These are phyloP conservation scores for Penicillium sp. DNA, from an alignment of 2,329 filamentous ascomycete genomes.

Conservation along the genomic window DNA sequence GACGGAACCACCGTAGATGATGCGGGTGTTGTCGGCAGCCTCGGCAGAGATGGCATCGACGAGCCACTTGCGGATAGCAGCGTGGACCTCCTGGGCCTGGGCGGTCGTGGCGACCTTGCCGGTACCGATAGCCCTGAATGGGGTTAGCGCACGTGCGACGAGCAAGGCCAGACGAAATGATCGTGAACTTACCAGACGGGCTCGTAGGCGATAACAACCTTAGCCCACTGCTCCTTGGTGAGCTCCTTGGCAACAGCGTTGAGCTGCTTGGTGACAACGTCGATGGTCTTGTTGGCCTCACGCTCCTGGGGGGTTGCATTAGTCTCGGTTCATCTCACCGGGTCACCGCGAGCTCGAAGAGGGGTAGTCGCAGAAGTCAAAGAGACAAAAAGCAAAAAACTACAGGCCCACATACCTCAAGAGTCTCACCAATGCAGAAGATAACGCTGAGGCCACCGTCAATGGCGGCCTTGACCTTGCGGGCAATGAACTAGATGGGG, in stretches of 20 bases:
- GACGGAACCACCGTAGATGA: constrained; percentile 94
- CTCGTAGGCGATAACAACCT: constrained; percentile 96
- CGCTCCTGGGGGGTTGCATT: too few relatives aligned
- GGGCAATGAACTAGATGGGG: constrained; percentile 59
- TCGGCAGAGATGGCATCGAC: constrained; percentile 62
- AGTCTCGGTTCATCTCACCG: constrained; percentile 15
- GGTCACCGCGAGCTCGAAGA: too few relatives aligned
- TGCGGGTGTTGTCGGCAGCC: constrained; percentile 76
- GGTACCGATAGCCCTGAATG: constrained; percentile 71
- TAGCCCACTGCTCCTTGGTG: constrained; percentile 70
- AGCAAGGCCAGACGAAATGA: constrained; percentile 36
- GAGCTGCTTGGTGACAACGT: constrained; percentile 65
- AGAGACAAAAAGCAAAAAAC: too few relatives aligned
- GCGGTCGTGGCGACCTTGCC: constrained; percentile 82
- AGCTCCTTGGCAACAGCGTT: constrained; percentile 63
- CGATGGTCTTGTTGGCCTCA: constrained; percentile 74
- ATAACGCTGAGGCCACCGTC: constrained; percentile 84
- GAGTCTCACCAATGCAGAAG: constrained; percentile 91
- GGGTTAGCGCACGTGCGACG: too few relatives aligned
- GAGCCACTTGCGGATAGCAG: constrained; percentile 83
- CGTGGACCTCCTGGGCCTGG: constrained; percentile 90
- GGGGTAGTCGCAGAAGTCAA: too few relatives aligned
- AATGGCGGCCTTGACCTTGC: constrained; percentile 87
- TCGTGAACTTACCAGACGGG: constrained; percentile 99
- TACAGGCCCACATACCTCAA: constrained; percentile 49